Conservation (phyloP, 257 asterid species). For the Pogostemon cablin region DNA sequence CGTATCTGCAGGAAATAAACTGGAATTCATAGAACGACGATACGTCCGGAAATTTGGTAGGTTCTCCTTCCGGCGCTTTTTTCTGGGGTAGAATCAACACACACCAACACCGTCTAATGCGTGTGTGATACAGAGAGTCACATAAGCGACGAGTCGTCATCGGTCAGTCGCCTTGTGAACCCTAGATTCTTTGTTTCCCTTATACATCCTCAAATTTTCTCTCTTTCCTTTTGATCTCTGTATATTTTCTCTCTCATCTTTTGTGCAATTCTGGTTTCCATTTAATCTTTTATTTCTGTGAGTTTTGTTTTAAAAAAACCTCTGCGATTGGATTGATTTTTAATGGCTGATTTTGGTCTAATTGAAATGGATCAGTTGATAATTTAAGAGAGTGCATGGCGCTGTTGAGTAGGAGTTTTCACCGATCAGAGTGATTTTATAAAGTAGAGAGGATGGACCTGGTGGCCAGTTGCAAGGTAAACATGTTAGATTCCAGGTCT, state of each 20-base stretch:
- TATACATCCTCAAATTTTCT: not conserved
- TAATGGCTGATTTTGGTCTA: slow-evolving; percentile 24
- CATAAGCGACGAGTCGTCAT: slow-evolving; percentile 14
- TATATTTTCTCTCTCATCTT: not conserved
- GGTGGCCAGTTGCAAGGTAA: slow-evolving; percentile 46
- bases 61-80: slow-evolving; percentile 35
- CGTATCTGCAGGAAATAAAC: slow-evolving; percentile 39
- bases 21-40: slow-evolving; percentile 40
- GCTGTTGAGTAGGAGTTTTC: slow-evolving; percentile 22
- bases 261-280: not conserved
- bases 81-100: slow-evolving; percentile 35
- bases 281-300: not conserved
- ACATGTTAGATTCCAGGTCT: not conserved
- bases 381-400: slow-evolving; percentile 32
- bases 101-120: slow-evolving; percentile 32
- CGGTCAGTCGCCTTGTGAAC: slow-evolving; percentile 13
- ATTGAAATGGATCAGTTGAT: slow-evolving; percentile 31
- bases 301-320: not conserved
- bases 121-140: slow-evolving; percentile 28
- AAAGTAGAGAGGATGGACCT: slow-evolving; percentile 38
- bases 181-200: slow-evolving; percentile 13
- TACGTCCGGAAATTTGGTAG: slow-evolving; percentile 51
- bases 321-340: slow-evolving; percentile 22
- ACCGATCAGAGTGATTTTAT: slow-evolving; percentile 30
- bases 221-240: not conserved